These are phyloP conservation scores for Xylariaceae sp. DNA, from an alignment of 2,329 filamentous ascomycete species.

Conservation along the genomic window DNA sequence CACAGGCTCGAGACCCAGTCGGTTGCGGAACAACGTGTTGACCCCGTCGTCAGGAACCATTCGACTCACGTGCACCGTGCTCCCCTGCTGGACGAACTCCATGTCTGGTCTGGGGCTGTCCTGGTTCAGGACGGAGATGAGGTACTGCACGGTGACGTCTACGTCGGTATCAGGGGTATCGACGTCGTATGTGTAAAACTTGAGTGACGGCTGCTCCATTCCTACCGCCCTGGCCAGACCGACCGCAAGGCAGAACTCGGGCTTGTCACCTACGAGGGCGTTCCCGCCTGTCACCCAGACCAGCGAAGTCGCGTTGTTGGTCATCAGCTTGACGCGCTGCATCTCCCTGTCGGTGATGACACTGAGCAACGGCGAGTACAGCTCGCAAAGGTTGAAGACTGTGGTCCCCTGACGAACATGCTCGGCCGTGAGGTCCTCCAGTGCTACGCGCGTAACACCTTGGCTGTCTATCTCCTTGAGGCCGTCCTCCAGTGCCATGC, in stretches of 20 bases:
- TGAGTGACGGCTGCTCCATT: constrained; percentile 19
- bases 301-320: constrained; percentile 5
- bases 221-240: constrained; percentile 14
- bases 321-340: constrained; percentile 13
- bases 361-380: constrained; percentile 7
- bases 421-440: constrained; percentile 5
- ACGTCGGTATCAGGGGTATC: constrained; percentile 2
- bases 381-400: constrained; percentile 11
- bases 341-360: constrained; percentile 11
- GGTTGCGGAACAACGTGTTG: not conserved
- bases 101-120: not conserved
- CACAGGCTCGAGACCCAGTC: constrained; percentile 1
- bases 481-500: not conserved
- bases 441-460: not conserved
- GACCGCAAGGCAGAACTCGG: constrained; percentile 6
- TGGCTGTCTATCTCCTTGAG: not conserved
- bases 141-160: constrained; percentile 1
- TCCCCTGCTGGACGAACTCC: constrained; percentile 10
- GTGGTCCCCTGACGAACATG: constrained; percentile 1
- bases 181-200: constrained; percentile 14
- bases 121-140: constrained; percentile 8
- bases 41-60: constrained; percentile 9
- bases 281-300: constrained; percentile 14
- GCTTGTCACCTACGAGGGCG: constrained; percentile 3
- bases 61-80: constrained; percentile 11